Evolutionary conservation across 2,329 filamentous ascomycete species (phyloP), one percentile per base, ranked within the genome.

Genomic region (Colletotrichum gigasporum): DNA sequence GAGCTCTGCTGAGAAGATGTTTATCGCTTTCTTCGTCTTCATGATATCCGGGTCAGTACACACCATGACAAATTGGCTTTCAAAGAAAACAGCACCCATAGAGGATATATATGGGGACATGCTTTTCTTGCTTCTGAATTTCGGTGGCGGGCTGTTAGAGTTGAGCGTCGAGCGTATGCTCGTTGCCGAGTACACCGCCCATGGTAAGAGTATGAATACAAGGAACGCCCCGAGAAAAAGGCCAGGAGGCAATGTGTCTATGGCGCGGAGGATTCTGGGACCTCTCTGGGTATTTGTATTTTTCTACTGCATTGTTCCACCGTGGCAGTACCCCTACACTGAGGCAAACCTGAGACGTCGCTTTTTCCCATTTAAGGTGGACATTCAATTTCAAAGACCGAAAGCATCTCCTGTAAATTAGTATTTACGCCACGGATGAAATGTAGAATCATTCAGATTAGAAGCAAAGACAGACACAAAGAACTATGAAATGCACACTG

Each of bases 21-120:
- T 65, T n/a, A n/a, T 62, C 4, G 57, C 63, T 2, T 41, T 53
- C 12, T 62, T 50, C 26, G 51, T 61, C 9, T 65, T 65, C 34
- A 30, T 30, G 4, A 4, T 55, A 14, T 65, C 63, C 3, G 63
- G 56, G 4, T 9, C 12, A 1, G 47, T 45, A 4, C 63, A 65
- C 24, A 32, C 35, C 12, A 7, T 45, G 7, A 50, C 39, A 6
- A 55, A 55, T 12, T 65, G 16, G 42, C 37, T 18, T 7, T 32
- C 48, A 26, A 14, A 9, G 35, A 16, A 56, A 5, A 50, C 44
- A 10, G 57, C 47, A 4, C 35, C 47, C 3, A 34, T 28, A 10
- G 51, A 37, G 9, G 42, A 45, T 47, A 3, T 37, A 11, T 16
- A 14, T 14, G 42, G 56, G 14, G 63, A 65, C 24, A 42, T 54